Evolutionary conservation across 495 filamentous ascomycete genomes (phyloP).

Genomic region (Trichoderma gamsii): DNA sequence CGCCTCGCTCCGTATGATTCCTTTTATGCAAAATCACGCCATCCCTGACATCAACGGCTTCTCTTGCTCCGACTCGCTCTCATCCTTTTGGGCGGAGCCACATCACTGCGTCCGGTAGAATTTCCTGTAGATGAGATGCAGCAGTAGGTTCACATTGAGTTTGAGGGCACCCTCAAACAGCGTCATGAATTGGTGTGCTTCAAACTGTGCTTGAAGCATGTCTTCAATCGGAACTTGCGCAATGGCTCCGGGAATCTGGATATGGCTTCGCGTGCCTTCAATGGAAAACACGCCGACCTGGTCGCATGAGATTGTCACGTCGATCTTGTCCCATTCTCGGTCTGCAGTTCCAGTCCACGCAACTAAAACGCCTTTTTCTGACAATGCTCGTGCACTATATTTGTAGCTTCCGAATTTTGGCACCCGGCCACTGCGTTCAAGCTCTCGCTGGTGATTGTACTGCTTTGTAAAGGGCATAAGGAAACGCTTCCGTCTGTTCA

Average conservation of each 20-base stretch:
- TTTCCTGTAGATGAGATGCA: conserved; percentile 96
- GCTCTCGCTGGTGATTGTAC: conserved; percentile 95
- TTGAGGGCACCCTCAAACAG: conserved; percentile 82
- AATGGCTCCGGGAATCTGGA: conserved; percentile 92
- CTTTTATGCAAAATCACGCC: background rate
- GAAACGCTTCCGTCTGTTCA: conserved; percentile 71
- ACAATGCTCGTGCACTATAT: conserved; percentile 81
- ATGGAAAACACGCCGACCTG: conserved; percentile 91
- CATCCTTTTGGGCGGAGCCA: background rate
- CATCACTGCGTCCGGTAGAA: conserved; percentile 79
- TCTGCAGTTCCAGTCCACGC: conserved; percentile 78
- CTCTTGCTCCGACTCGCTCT: background rate
- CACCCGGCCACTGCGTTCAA: conserved; percentile 81
- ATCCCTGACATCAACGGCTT: background rate
- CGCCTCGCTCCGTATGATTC: conserved; percentile 3
- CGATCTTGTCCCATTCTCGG: conserved; percentile 83
- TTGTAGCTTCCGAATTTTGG: conserved; percentile 98
- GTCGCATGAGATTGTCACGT: conserved; percentile 89
- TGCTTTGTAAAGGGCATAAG: conserved; percentile 97
- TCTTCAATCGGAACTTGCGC: conserved; percentile 88
- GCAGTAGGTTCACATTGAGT: conserved; percentile 90
- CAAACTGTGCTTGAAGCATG: conserved; percentile 92
- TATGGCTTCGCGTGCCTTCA: conserved; percentile 85
- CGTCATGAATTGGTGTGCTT: conserved; percentile 89
- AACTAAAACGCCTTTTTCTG: conserved; percentile 89